Evolutionary conservation across 495 filamentous ascomycete species (phyloP).

Genomic region (Aspergillus indologenus): DNA sequence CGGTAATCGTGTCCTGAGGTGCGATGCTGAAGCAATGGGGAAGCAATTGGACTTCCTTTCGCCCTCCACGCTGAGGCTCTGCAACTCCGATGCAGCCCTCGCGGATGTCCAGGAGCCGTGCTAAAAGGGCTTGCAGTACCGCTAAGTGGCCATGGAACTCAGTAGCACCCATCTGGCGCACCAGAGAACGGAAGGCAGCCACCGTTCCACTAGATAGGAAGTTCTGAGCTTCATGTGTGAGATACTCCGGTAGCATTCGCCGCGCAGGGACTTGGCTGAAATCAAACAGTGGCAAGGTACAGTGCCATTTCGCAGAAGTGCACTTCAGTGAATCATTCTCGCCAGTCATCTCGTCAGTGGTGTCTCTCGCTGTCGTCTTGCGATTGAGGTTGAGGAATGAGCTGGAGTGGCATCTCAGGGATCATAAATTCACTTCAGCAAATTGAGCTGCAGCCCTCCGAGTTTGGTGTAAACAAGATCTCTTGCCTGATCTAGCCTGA

Average conservation of each 20-base stretch:
- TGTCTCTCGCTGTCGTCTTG: background rate
- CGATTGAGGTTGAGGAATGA: background rate
- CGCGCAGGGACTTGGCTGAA: background rate
- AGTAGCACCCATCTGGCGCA: background rate
- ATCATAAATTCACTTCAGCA: background rate
- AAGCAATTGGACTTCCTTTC: background rate
- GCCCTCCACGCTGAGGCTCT: background rate
- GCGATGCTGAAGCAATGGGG: background rate
- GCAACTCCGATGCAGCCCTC: background rate
- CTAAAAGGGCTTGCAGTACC: background rate
- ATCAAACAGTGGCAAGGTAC: background rate
- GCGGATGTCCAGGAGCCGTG: background rate
- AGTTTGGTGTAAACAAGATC: background rate
- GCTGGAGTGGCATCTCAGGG: background rate
- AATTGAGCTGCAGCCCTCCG: background rate
- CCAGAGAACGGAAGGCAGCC: background rate
- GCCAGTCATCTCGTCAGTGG: background rate
- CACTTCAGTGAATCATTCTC: background rate
- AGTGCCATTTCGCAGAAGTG: background rate
- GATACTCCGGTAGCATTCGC: background rate
- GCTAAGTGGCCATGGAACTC: background rate
- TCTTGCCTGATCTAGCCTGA: background rate
- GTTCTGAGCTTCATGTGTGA: background rate
- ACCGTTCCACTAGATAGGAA: background rate
- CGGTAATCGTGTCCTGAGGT: background rate